phyloP scores from a whole-genome alignment of 164 flowering plant species.

The Vitis amurensis region DNA sequence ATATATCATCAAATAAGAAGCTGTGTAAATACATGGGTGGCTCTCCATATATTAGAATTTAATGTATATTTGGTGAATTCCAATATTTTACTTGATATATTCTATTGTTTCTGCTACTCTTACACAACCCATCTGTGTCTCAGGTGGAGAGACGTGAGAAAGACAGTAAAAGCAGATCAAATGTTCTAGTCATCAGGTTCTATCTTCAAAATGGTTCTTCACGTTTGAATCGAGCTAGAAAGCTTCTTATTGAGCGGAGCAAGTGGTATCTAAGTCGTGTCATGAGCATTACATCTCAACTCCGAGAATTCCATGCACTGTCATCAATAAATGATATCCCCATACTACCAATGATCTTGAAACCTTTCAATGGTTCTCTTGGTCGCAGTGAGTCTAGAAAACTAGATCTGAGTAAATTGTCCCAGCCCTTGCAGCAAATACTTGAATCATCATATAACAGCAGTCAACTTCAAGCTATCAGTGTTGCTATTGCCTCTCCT shows the following conservation, averaged over 20 bases:
- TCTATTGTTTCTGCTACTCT: neutral
- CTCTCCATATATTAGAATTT: neutral
- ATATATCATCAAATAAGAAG: neutral
- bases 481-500: conserved; percentile 48
- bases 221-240: conserved; percentile 71
- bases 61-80: neutral
- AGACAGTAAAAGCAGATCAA: conserved; percentile 62
- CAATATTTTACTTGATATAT: neutral
- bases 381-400: conserved; percentile 23
- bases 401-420: conserved; percentile 42
- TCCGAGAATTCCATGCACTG: conserved; percentile 94
- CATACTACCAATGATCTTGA: conserved; percentile 66
- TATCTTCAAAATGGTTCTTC: conserved; percentile 63
- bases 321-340: conserved; percentile 81
- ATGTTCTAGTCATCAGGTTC: conserved; percentile 57
- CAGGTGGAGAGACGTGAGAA: conserved; percentile 93
- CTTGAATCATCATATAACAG: conserved; percentile 73
- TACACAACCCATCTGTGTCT: conserved; percentile 3
- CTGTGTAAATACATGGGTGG: neutral
- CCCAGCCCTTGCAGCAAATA: conserved; percentile 54
- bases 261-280: conserved; percentile 82
- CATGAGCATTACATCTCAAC: conserved; percentile 88
- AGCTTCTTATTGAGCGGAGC: conserved; percentile 75
- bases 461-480: conserved; percentile 84
- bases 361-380: conserved; percentile 40